Conservation (phyloP, 768 basidiomycete genomes). For the Pisolithus albus region DNA sequence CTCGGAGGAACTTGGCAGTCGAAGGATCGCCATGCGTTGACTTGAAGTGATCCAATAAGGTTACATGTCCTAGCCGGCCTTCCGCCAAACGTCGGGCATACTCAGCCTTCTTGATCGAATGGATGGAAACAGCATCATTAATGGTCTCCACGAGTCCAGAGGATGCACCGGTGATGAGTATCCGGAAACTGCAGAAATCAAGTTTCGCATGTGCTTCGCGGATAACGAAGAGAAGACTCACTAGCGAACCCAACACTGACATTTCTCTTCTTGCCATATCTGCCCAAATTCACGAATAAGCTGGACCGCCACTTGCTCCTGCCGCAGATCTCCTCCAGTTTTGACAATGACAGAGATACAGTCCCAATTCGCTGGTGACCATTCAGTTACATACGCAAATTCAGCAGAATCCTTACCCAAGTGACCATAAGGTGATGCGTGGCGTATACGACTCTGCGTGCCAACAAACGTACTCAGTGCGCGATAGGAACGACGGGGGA, state of each 20-base stretch:
- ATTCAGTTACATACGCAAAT: background rate
- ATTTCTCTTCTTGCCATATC: slow-evolving; percentile 94
- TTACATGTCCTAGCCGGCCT: slow-evolving; percentile 80
- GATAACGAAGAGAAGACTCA: slow-evolving; percentile 28
- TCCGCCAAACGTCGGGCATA: slow-evolving; percentile 83
- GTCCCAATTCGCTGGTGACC: slow-evolving; percentile 61
- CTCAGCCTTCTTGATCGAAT: slow-evolving; percentile 98
- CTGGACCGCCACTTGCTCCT: slow-evolving; percentile 96
- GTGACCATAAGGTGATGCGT: slow-evolving; percentile 94
- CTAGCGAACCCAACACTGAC: slow-evolving; percentile 93
- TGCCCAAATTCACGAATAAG: slow-evolving; percentile 87
- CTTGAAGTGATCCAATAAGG: slow-evolving; percentile 86
- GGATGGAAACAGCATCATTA: slow-evolving; percentile 95
- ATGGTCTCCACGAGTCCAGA: slow-evolving; percentile 98
- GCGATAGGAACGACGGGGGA: slow-evolving; percentile 2
- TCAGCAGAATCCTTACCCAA: slow-evolving; percentile 45
- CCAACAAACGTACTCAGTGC: background rate
- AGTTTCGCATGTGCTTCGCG: background rate
- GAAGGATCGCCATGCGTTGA: slow-evolving; percentile 84
- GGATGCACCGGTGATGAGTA: slow-evolving; percentile 86
- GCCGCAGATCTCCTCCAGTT: slow-evolving; percentile 92
- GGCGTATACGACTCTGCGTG: slow-evolving; percentile 76
- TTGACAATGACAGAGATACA: slow-evolving; percentile 98
- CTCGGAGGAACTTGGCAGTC: slow-evolving; percentile 80
- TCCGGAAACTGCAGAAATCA: slow-evolving; percentile 67